Percentiles rank a stretch among this genome's conserved stretches.
These are phyloP conservation scores for Penicillium manginii DNA, from an alignment of 495 filamentous ascomycete species.

Conservation along the genomic window DNA sequence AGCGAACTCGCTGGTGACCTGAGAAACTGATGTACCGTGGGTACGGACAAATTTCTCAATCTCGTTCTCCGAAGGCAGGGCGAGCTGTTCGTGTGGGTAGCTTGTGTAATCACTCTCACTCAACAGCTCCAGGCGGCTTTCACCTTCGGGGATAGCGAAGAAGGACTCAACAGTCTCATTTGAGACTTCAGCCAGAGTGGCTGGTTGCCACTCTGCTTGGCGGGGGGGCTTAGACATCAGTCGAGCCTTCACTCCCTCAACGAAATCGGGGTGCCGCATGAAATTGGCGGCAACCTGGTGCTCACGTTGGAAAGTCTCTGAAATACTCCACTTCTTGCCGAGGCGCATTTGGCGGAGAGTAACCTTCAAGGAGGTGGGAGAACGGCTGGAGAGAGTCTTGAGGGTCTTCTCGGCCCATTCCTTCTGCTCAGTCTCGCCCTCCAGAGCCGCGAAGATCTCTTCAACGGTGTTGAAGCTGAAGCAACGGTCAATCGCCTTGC, in stretches of 20 bases:
- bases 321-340: conserved; percentile 74
- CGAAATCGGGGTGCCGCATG: conserved; percentile 87
- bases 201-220: conserved; percentile 71
- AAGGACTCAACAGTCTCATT: conserved; percentile 56
- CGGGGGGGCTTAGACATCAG: conserved; percentile 67
- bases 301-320: conserved; percentile 81
- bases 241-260: conserved; percentile 77
- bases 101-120: conserved; percentile 56
- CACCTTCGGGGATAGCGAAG: conserved; percentile 56
- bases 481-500: conserved; percentile 82
- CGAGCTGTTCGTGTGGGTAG: conserved; percentile 69
- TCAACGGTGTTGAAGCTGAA: conserved; percentile 68
- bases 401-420: conserved; percentile 79
- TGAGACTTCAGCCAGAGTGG: conserved; percentile 63
- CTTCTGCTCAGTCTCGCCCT: conserved; percentile 56
- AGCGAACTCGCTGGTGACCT: conserved; percentile 35
- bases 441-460: conserved; percentile 69
- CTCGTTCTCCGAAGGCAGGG: conserved; percentile 76
- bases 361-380: conserved; percentile 83
- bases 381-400: conserved; percentile 69
- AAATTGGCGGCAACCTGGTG: conserved; percentile 77
- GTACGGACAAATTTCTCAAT: conserved; percentile 59
- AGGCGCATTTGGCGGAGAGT: conserved; percentile 78
- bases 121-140: conserved; percentile 55
- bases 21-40: conserved; percentile 5